A percentile compares a stretch with the other conserved stretches of the same genome.
Evolutionary conservation across 2,329 filamentous ascomycete species (phyloP).

Genomic region (Knufia petricola): DNA sequence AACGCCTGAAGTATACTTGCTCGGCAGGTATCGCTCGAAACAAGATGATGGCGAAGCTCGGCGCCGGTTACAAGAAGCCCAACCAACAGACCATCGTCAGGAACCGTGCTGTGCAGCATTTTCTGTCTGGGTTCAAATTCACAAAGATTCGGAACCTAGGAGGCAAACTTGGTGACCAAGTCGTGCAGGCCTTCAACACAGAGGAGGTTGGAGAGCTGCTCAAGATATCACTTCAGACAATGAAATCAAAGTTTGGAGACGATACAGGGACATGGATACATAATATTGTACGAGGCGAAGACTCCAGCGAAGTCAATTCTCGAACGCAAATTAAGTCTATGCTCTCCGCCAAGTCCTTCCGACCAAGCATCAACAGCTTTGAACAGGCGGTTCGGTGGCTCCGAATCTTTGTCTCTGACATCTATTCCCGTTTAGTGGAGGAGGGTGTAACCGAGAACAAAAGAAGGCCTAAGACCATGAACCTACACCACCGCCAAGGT

Average conservation of each 20-base stretch:
- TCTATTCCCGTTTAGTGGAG: conserved; percentile 79
- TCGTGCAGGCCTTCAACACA: conserved; percentile 70
- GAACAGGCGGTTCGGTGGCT: conserved; percentile 81
- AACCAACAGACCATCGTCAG: conserved; percentile 91
- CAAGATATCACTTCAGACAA: conserved; percentile 59
- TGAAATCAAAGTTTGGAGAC: conserved; percentile 69
- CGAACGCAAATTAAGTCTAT: conserved; percentile 94
- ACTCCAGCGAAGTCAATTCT: conserved; percentile 78
- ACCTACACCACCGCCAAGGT: conserved; percentile 68
- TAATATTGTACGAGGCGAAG: conserved; percentile 73
- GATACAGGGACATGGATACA: conserved; percentile 82
- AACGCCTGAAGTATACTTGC: conserved; percentile 75
- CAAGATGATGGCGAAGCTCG: conserved; percentile 92
- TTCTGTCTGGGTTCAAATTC: conserved; percentile 78
- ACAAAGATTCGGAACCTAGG: conserved; percentile 93
- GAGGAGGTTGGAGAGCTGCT: conserved; percentile 70
- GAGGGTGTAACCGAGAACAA: conserved; percentile 84
- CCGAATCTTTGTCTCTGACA: conserved; percentile 82
- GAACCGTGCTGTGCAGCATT: conserved; percentile 68
- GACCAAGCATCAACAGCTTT: conserved; percentile 65
- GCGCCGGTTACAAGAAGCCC: conserved; percentile 84
- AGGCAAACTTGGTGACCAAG: conserved; percentile 83
- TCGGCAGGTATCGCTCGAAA: conserved; percentile 82
- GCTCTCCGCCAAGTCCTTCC: conserved; percentile 92
- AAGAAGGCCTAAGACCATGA: conserved; percentile 74